Base-by-base conservation (phyloP, 108 stramenopile genomes). In the Cyclotella baltica region DNA sequence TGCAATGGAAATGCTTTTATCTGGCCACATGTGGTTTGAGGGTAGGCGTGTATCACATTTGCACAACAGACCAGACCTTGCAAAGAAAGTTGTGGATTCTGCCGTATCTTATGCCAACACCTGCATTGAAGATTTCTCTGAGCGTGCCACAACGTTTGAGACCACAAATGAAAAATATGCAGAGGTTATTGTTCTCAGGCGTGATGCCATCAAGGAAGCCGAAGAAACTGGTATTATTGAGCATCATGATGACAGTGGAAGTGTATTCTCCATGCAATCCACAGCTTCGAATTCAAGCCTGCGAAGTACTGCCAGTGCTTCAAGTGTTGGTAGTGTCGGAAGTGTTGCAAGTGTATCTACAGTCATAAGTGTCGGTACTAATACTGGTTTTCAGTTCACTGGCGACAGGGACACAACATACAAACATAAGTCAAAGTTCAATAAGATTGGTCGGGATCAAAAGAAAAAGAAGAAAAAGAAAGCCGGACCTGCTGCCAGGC, bases 371-470 rank as follows among this genome's bases (percentile, higher is more conserved):
- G 80, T 91, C 50, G 86, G 89, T 22, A 72, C 89, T 6, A 72
- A 76, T 19, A 94, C 78, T 28, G 81, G 90, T 0, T 94, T 96
- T 75, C 87, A 77, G 25, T 86, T 95, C 57, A 87, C 87, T 2
- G 88, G 87, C 23, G 88, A 83, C 9, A 72, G 91, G 27, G 86
- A 86, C 57, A 66, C 40, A 43, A 43, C 29, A 20, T 88, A 84
- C 70, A 88, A 88, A 37, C 92, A 95, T 70, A 92, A 94, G 55
- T 88, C 89, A 13, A 96, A 96, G 64, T 96, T 90, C 83, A 96
- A 96, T 74, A 76, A 76, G 30, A 80, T 85, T 37, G 88, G 90
- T 2, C 51, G 80, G 11, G 78, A 83, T 33, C 89, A 84, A 61
- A 83, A 81, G 65, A 92, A 93, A 72, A 88, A 93, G 55, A 92